Base-by-base conservation (phyloP, 768 basidiomycete genomes). In the Heimioporus sp. region DNA sequence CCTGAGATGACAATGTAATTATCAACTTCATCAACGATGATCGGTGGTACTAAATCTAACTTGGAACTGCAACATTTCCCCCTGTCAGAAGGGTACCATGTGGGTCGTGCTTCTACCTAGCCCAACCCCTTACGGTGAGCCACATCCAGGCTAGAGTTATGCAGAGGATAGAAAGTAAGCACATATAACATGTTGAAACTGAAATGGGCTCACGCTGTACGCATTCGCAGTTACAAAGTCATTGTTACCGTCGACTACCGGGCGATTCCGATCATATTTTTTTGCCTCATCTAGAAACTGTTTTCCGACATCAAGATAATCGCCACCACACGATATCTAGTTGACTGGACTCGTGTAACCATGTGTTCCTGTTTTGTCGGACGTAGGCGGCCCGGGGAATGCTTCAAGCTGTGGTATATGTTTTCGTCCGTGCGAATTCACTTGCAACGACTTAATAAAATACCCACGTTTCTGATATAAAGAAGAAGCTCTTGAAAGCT, bases 231-330 rank as follows among this genome's bases (percentile, higher is more conserved):
- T 56, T 35, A 52, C 60, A 52, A 85, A 73, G 30, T 67, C 73
- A 55, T 83, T 84, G 19, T 65, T 58, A 59, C 85, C 83, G 0
- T 80, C 69, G 5, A 73, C 72, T 5, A 51, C 58, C 3, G 63
- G 65, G 13, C 81, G 77, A 8, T 64, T 69, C 17, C 73, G 72
- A 63, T 85, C 83, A 21, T 77, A 82, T 32, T 63, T 52, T 10
- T 56, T 62, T 0, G 71, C 82, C 15, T 79, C 72, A 5, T 68
- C 65, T 17, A 86, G 66, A 52, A 79, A 80, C 21, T 84, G 69
- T n/a, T 71, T 64, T 8, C 66, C 76, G n/a, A 60, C 1, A 3
- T 28, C 44, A 41, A 59, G 35, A 10, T 51, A 31, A 13, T 36
- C 37, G 5, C 41, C 44, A 9, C 62, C 55, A 10, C 21, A 15